Conservation (phyloP, 75 land plant species). For the Pinus tabuliformis region DNA sequence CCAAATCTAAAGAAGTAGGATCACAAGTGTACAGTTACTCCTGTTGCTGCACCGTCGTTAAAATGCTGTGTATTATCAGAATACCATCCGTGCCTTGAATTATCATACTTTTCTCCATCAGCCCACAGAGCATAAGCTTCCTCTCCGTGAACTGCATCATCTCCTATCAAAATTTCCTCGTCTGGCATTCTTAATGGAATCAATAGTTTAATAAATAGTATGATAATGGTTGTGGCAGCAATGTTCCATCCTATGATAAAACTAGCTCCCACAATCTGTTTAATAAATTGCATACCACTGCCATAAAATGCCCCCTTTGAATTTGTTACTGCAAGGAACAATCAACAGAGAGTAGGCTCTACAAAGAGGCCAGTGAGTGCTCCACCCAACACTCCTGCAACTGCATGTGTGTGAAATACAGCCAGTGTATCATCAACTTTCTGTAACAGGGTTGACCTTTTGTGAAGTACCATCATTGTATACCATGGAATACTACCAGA, state of each 20-base stretch:
- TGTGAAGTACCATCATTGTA: constrained; percentile 86
- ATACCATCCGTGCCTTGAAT: constrained; percentile 21
- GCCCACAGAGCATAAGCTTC: constrained; percentile 82
- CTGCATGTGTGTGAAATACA: constrained; percentile 76
- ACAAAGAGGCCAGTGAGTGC: constrained; percentile 57
- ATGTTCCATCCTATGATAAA: constrained; percentile 81
- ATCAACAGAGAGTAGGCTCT: constrained; percentile 32
- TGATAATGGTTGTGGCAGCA: constrained; percentile 50
- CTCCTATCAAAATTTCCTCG: constrained; percentile 62
- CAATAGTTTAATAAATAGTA: constrained; percentile 41
- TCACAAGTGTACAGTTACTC: neutral
- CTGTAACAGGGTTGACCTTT: constrained; percentile 51
- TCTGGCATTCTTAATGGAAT: constrained; percentile 78
- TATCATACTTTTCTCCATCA: constrained; percentile 56
- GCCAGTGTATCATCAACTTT: constrained; percentile 74
- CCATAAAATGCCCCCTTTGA: constrained; percentile 32
- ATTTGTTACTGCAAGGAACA: constrained; percentile 41
- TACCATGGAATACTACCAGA: constrained; percentile 82
- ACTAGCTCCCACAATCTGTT: constrained; percentile 29
- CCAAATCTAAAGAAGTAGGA: too few relatives aligned
- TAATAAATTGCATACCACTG: constrained; percentile 41
- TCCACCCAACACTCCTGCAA: constrained; percentile 64
- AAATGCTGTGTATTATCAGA: constrained; percentile 1
- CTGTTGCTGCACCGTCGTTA: neutral
- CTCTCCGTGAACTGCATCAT: constrained; percentile 84